Evolutionary conservation across 768 basidiomycete genomes (phyloP).

Genomic region (Psilocybe sp.): DNA sequence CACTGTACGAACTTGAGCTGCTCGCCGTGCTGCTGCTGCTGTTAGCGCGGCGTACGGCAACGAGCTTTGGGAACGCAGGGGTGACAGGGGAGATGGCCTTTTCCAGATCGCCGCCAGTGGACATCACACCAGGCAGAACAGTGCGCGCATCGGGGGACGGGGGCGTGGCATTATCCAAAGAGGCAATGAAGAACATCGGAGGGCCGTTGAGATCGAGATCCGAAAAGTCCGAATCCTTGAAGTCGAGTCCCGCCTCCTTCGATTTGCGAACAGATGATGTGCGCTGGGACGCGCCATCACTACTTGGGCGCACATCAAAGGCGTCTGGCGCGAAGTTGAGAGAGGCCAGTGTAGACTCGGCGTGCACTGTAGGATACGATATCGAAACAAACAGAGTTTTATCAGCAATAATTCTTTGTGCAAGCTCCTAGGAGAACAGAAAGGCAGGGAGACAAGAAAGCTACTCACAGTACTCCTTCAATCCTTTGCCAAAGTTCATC

Average conservation of each 20-base stretch:
- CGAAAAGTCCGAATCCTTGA: neutral
- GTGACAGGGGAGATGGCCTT: no score
- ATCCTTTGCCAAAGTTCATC: slow-evolving; percentile 51
- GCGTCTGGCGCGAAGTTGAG: slow-evolving; percentile 36
- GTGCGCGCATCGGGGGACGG: no score
- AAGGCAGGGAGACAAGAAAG: neutral
- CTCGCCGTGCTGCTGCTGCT: no score
- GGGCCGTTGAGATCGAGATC: neutral
- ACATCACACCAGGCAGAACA: no score
- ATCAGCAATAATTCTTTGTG: neutral
- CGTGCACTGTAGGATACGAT: slow-evolving; percentile 29
- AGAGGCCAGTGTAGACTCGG: slow-evolving; percentile 34
- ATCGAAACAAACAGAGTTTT: neutral
- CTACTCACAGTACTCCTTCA: slow-evolving; percentile 52
- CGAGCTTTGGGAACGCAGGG: no score
- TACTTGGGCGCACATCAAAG: slow-evolving; percentile 26
- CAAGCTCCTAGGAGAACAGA: neutral
- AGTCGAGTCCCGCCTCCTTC: neutral
- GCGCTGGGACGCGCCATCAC: neutral
- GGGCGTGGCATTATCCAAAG: neutral
- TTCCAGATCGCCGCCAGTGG: no score
- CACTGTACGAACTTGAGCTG: no score
- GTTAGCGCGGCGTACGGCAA: no score
- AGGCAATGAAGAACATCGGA: slow-evolving; percentile 4
- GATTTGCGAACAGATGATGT: neutral